phyloP scores from a whole-genome alignment of 179 eudicot genomes.

The Beta macrorhiza region DNA sequence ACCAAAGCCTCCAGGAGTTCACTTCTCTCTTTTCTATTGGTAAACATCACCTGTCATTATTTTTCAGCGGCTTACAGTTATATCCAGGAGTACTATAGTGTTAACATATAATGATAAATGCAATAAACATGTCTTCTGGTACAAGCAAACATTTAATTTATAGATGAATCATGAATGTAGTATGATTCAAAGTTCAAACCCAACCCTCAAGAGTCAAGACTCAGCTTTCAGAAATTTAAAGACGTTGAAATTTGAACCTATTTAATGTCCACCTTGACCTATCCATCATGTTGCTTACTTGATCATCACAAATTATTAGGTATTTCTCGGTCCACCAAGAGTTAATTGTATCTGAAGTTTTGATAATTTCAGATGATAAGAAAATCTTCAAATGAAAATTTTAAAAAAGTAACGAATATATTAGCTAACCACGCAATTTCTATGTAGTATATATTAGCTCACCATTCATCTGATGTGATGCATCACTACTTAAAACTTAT shows the following conservation, averaged over 20 bases:
- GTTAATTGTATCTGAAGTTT: too few relatives aligned
- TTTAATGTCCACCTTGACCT: neutral
- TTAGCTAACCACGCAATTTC: too few relatives aligned
- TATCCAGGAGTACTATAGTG: neutral
- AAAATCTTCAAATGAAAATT: too few relatives aligned
- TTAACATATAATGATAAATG: neutral
- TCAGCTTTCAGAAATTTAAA: too few relatives aligned
- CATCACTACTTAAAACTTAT: too few relatives aligned
- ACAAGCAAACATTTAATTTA: neutral
- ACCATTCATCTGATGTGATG: too few relatives aligned
- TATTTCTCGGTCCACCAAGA: too few relatives aligned
- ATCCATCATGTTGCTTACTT: too few relatives aligned
- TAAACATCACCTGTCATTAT: slow-evolving; percentile 73
- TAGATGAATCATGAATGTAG: neutral
- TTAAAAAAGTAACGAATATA: too few relatives aligned
- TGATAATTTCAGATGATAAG: too few relatives aligned
- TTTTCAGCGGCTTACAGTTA: slow-evolving; percentile 5
- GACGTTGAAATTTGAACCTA: neutral
- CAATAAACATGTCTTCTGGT: neutral
- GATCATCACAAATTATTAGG: too few relatives aligned
- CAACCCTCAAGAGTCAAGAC: neutral
- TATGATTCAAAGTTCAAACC: neutral
- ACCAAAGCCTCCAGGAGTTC: slow-evolving; percentile 82
- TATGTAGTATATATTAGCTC: too few relatives aligned
- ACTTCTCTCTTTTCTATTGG: slow-evolving; percentile 85